These are phyloP conservation scores for Oenanthe javanica DNA, from an alignment of 140 eudicot species.

Conservation along the genomic window DNA sequence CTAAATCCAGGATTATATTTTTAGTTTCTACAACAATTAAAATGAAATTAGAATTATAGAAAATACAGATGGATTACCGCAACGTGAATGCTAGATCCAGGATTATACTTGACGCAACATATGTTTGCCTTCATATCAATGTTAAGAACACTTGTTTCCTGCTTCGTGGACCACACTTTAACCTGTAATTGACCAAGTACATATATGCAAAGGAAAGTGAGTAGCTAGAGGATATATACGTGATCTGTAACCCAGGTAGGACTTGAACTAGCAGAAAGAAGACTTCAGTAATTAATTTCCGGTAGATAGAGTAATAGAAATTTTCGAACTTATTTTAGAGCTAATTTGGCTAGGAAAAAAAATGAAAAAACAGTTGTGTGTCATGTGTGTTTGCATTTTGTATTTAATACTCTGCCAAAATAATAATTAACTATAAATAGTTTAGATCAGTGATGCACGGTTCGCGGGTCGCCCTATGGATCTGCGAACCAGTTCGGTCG, in stretches of 20 bases:
- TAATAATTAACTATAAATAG: not conserved
- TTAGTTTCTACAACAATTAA: not conserved
- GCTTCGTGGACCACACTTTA: constrained; percentile 66
- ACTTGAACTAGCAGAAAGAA: not conserved
- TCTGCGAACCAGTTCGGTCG: too few species aligned
- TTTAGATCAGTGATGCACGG: not conserved
- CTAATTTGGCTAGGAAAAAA: not conserved
- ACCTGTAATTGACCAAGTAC: constrained; percentile 35
- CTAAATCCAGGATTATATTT: constrained; percentile 62
- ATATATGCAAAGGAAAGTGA: constrained; percentile 8
- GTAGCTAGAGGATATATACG: not conserved
- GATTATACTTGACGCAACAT: constrained; percentile 72
- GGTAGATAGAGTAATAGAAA: not conserved
- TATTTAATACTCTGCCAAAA: not conserved
- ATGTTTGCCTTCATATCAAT: constrained; percentile 74
- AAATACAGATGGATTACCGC: constrained; percentile 32
- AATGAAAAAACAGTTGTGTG: not conserved
- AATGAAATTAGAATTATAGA: constrained; percentile 5
- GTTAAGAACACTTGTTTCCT: constrained; percentile 63
- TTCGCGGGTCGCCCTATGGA: too few species aligned
- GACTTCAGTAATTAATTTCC: not conserved
- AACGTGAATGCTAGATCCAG: constrained; percentile 60
- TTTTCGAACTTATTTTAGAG: not conserved
- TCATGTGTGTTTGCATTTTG: not conserved
- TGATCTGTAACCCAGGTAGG: not conserved